Evolutionary conservation across 2,329 filamentous ascomycete genomes (phyloP), one percentile per base, ranked within the genome.

Genomic region (Curvularia verruculosa): DNA sequence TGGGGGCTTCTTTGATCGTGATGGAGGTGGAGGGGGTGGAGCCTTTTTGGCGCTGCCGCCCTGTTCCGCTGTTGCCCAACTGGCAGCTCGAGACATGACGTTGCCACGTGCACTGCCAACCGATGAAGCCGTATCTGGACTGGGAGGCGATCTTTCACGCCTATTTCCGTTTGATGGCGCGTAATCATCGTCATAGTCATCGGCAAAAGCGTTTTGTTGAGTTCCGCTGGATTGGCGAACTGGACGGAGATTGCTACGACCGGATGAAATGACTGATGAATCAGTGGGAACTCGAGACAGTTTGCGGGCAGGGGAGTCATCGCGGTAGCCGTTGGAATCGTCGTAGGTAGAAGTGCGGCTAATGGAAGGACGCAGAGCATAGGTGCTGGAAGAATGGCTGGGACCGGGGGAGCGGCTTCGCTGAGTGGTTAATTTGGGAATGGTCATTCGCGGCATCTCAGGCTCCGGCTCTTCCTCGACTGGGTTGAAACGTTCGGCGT

Each of bases 1-100:
- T 21, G 84, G 83, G 12, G 86, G 85, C 74, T 89, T 89, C 80
- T 88, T 89, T 34, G 84, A 77, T 68, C 86, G 78, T 21, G 83
- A 83, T 23, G 87, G 87, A 26, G 87, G 87, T 19, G 87, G 87
- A 45, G 85, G 84, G 19, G 74, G 74, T 39, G 74, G 72, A 43
- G 81, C 82, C 74, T 85, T 86, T 72, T 83, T 83, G 53, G 68
- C 75, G 45, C 60, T 65, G 8, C 56, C 58, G 50, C 61, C 66
- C 51, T 64, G 58, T 6, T 70, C 73, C 21, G 77, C 40, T 13
- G 40, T 77, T 18, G 78, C 79, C 66, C 81, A 81, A 68, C 83
- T 87, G 21, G 81, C 76, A 28, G 78, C 80, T 58, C 83, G 77
- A 44, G 83, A 84, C 41, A 80, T 70, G 48, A 76, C 76, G 64